Evolutionary conservation across 2,329 filamentous ascomycete species (phyloP), one percentile per base, ranked within the genome.

Genomic region (Cadophora sp.): DNA sequence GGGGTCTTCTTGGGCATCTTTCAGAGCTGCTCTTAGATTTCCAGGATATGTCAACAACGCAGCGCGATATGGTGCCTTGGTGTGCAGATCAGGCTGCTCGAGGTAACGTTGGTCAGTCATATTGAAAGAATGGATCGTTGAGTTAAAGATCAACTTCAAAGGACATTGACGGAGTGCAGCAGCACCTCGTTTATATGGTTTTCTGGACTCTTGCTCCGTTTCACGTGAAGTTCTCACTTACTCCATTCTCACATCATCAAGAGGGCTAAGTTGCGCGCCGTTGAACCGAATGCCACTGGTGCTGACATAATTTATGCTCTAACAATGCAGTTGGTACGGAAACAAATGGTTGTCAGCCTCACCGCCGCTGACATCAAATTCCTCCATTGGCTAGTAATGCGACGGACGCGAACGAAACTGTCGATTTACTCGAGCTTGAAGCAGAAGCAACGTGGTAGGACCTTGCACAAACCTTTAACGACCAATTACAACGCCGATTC

Each of bases 31-130:
- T 11, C 46, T 19, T 8, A 65, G 24, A 29, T 66, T 61, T 19
- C 64, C 56, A 16, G 64, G 64, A 29, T 66, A 43, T 29, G 64
- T 66, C 58, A 66, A 27, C 8, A 66, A 43, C 8, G 64, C 64
- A 4, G 64, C 37, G 1, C 64, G 53, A 29, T 31, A 65, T 26
- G 55, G 43, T 19, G 64, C 64, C n/a, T 65, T 60, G 64, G 40
- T 19, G 19, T 65, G 64, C 3, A 66, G 7, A 24, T 66, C 46
- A 16, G 64, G 43, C 56, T 66, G 64, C 11, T 53, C 43, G 11
- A 43, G 58, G 46, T 66, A 66, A 14, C 14, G 7, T 40, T 48
- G 55, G 27, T 66, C 64, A 0, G 64, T 61, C 64, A 66, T 66
- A 29, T 22, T 66, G 64, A 9, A 22, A 22, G 6, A 48, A 4